Evolutionary conservation across 495 filamentous ascomycete species (phyloP).

Genomic region (Neurospora sp.): DNA sequence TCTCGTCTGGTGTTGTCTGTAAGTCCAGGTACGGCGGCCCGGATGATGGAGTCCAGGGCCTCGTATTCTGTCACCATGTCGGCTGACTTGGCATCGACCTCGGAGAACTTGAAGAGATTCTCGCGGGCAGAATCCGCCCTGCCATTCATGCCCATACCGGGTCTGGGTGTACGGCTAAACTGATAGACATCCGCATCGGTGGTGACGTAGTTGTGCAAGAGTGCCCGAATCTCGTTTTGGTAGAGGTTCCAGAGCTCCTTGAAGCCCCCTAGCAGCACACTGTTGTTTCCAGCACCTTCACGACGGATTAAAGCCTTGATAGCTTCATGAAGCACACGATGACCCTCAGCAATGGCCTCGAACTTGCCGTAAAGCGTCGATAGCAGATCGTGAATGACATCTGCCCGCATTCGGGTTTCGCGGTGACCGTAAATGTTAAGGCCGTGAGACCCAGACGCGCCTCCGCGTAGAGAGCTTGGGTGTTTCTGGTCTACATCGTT

Average conservation of each 20-base stretch:
- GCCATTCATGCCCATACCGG: constrained; percentile 34
- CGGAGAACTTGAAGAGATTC: constrained; percentile 82
- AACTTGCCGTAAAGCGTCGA: constrained; percentile 94
- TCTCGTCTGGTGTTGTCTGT: constrained; percentile 65
- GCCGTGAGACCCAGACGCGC: constrained; percentile 43
- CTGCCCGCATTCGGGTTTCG: constrained; percentile 60
- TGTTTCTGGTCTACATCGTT: constrained; percentile 86
- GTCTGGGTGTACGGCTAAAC: constrained; percentile 34
- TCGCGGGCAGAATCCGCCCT: constrained; percentile 55
- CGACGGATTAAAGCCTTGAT: constrained; percentile 70
- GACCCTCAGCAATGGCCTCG: constrained; percentile 90
- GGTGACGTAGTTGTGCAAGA: constrained; percentile 93
- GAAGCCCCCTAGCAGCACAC: constrained; percentile 64
- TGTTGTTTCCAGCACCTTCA: constrained; percentile 51
- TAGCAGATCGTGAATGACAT: constrained; percentile 79
- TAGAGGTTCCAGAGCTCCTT: constrained; percentile 90
- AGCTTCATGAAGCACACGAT: constrained; percentile 87
- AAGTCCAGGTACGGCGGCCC: constrained; percentile 82
- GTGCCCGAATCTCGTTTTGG: constrained; percentile 65
- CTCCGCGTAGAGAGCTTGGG: constrained; percentile 55
- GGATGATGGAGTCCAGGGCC: constrained; percentile 82
- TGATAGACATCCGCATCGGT: constrained; percentile 71
- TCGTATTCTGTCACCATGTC: constrained; percentile 76
- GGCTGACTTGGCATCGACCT: constrained; percentile 64
- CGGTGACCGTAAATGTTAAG: constrained; percentile 55